Evolutionary conservation across 371 early-diverging fungal species (phyloP), one percentile per base, ranked within the genome.

Genomic region (Encephalitozoon cuniculi): DNA sequence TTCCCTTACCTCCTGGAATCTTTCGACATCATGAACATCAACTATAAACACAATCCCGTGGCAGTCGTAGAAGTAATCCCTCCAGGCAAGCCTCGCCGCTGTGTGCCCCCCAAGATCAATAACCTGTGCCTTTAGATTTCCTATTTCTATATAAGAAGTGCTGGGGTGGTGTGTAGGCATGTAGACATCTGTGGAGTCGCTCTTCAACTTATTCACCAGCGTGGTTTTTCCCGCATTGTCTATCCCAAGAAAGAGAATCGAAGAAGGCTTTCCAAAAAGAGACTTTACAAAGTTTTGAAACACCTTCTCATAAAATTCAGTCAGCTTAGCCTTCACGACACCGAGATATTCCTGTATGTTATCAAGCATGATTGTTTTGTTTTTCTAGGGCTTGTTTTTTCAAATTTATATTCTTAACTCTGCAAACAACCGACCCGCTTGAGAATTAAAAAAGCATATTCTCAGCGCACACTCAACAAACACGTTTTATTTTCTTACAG

Each of bases 221-320:
- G 99, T 97, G 6, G 99, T 97, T 86, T 98, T 98, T 71, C 99
- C 97, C 71, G 97, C 95, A 88, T 98, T 98, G 85, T 98, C 99
- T 68, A 98, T 89, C 54, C 99, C 99, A 68, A 98, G 89, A 88
- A 98, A 98, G 53, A 98, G 88, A 81, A 98, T 92, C 86, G 93
- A 94, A 68, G 97, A 95, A 82, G 93, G 93, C 88, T 95, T 95
- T 12, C 44, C 70, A 66, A 83, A 85, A 2, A 85, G 66, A 21
- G 43, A 37, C 21, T 65, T 41, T 18, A 85, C 55, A 40, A 79
- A 77, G 44, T 64, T 59, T 26, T 71, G 68, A 23, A 81, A 43
- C 21, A 79, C 52, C 53, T 72, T 59, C 26, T 80, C 72, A 34
- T 78, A 79, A 1, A 79, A 43, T 23, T 72, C 71, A 11, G 23